Conservation (phyloP, 805 yeast species). For the Diddensiella santjacobensis region DNA sequence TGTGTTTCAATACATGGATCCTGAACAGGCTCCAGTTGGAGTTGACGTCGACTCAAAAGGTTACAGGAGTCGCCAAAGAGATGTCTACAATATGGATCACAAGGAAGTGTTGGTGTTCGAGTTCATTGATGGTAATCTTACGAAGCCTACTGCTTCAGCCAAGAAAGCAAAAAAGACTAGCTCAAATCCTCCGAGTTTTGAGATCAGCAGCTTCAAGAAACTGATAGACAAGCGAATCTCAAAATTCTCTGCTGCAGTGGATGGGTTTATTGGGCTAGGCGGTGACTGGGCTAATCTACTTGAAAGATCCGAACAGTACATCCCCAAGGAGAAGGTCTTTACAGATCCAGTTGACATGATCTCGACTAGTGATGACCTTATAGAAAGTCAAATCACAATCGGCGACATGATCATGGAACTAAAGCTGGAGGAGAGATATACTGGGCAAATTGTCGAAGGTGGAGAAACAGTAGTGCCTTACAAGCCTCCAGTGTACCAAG, state of each 20-base stretch:
- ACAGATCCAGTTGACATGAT: constrained; percentile 54
- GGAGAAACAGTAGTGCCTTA: neutral
- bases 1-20: constrained; percentile 72
- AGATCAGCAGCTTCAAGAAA: constrained; percentile 54
- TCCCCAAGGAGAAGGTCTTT: constrained; percentile 37
- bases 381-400: constrained; percentile 41
- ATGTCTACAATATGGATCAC: constrained; percentile 45
- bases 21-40: constrained; percentile 49
- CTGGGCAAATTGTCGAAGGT: constrained; percentile 55
- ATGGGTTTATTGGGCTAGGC: constrained; percentile 36
- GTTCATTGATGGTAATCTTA: constrained; percentile 50
- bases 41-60: constrained; percentile 12
- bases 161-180: constrained; percentile 1
- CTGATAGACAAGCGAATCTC: constrained; percentile 56
- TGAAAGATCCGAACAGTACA: constrained; percentile 18
- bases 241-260: constrained; percentile 45
- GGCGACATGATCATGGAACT: constrained; percentile 49
- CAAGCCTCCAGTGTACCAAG: neutral
- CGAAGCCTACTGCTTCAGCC: neutral
- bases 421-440: constrained; percentile 47
- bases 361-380: constrained; percentile 20
- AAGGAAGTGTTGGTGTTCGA: constrained; percentile 66
- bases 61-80: constrained; percentile 41
- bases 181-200: constrained; percentile 42
- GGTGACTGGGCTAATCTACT: constrained; percentile 41